Conservation (phyloP, 352 stramenopile species). For the Phytophthora sp. region DNA sequence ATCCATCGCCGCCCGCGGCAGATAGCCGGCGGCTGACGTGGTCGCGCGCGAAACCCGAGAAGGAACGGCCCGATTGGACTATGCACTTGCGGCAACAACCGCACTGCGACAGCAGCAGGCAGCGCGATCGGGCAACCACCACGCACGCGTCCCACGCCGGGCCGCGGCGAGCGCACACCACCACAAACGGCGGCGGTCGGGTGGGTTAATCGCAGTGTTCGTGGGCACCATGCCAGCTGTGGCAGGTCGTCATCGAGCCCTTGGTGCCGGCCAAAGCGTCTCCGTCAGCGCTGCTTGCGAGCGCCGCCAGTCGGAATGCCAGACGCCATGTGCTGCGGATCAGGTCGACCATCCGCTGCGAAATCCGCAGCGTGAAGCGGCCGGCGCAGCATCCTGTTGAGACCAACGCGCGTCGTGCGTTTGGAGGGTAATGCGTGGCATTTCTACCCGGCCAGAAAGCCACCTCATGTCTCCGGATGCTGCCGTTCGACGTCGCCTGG, state of each 20-base stretch:
- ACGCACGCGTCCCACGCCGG: slow-evolving; percentile 4
- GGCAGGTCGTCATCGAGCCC: slow-evolving; percentile 6
- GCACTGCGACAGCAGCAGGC: slow-evolving; percentile 12
- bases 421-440: slow-evolving; percentile 12
- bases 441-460: slow-evolving; percentile 25
- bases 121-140: slow-evolving; percentile 20
- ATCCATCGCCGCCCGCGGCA: too few relatives aligned
- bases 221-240: slow-evolving; percentile 11
- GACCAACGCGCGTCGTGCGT: slow-evolving; percentile 13
- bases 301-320: background rate
- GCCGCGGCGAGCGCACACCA: background rate
- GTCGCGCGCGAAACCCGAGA: slow-evolving; percentile 14
- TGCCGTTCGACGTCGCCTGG: background rate
- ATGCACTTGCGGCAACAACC: slow-evolving; percentile 1
- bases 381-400: slow-evolving; percentile 20
- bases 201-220: slow-evolving; percentile 17
- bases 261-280: slow-evolving; percentile 11
- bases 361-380: background rate
- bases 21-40: slow-evolving; percentile 22
- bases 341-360: slow-evolving; percentile 14
- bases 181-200: slow-evolving; percentile 9
- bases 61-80: slow-evolving; percentile 8
- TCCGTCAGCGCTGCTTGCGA: slow-evolving; percentile 1
- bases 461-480: slow-evolving; percentile 14
- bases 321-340: slow-evolving; percentile 15